Percentiles rank a stretch among this genome's conserved stretches.
Evolutionary conservation across 257 asterid genomes (phyloP).

Genomic region (Buddleja alternifolia): DNA sequence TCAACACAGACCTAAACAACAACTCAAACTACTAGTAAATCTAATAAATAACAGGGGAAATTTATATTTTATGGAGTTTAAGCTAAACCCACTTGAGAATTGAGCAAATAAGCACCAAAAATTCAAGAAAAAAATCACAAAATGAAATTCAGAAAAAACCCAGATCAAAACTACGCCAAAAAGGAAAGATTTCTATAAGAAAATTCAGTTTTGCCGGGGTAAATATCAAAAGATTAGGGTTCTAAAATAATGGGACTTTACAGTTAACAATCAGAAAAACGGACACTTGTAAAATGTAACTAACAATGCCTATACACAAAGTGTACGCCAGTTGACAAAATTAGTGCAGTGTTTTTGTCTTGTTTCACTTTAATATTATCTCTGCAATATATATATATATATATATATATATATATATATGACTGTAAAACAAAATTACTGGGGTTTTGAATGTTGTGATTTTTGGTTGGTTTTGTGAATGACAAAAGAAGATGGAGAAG

Average conservation of each 20-base stretch:
- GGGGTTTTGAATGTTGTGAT: neutral
- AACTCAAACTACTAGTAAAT: slow-evolving; percentile 16
- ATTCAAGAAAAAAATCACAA: neutral
- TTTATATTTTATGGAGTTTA: slow-evolving; percentile 10
- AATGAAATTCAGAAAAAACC: neutral
- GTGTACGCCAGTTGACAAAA: slow-evolving; percentile 8
- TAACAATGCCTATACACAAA: slow-evolving; percentile 3
- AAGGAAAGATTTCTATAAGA: slow-evolving; percentile 8
- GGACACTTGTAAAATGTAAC: slow-evolving; percentile 16
- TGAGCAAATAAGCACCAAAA: slow-evolving; percentile 14
- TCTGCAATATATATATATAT: no score
- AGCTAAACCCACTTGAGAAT: slow-evolving; percentile 30
- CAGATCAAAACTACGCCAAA: slow-evolving; percentile 15
- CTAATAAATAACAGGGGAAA: neutral
- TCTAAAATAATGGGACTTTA: neutral
- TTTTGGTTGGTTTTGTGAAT: neutral
- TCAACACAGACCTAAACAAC: slow-evolving; percentile 16
- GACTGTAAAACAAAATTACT: slow-evolving; percentile 15
- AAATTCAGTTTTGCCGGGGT: slow-evolving; percentile 23
- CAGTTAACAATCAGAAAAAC: slow-evolving; percentile 7
- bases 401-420: no score
- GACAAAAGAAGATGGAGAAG: neutral
- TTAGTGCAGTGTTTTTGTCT: slow-evolving; percentile 5
- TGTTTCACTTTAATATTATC: neutral
- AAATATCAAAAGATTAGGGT: slow-evolving; percentile 23